Evolutionary conservation across 2,329 filamentous ascomycete species (phyloP).

Genomic region (Akanthomyces uredinophilus): DNA sequence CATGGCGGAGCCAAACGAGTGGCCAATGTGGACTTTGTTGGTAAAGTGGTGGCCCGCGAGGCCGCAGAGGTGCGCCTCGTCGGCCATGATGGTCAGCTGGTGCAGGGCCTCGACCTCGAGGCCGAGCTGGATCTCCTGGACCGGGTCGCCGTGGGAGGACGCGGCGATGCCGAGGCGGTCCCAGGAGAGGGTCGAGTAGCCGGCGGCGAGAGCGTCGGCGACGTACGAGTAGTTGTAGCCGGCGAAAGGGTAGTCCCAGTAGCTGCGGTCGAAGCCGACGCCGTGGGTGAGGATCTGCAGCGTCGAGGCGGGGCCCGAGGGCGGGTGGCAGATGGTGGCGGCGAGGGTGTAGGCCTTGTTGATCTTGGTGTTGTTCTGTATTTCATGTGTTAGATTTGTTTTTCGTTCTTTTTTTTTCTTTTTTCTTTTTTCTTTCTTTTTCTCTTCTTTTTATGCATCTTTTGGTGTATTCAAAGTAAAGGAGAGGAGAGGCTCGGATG

Average conservation of each 20-base stretch:
- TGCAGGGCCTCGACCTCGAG: constrained; percentile 55
- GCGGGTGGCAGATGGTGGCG: constrained; percentile 57
- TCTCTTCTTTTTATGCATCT: too few species aligned
- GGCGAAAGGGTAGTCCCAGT: constrained; percentile 57
- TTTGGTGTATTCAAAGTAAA: too few species aligned
- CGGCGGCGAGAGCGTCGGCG: constrained; percentile 47
- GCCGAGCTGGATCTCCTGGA: constrained; percentile 54
- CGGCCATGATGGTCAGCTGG: constrained; percentile 46
- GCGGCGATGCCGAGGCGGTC: constrained; percentile 58
- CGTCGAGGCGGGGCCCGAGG: constrained; percentile 33
- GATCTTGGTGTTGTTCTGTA: constrained; percentile 41
- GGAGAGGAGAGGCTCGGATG: too few species aligned
- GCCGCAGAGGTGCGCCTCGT: constrained; percentile 38
- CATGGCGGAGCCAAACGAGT: constrained; percentile 58
- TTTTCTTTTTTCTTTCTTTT: too few species aligned
- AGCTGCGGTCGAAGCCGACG: constrained; percentile 40
- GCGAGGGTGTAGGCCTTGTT: constrained; percentile 52
- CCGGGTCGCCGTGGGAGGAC: constrained; percentile 53
- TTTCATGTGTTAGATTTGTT: neutral
- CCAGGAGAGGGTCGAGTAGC: constrained; percentile 55
- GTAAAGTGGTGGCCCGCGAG: constrained; percentile 30
- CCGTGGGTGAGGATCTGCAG: constrained; percentile 40
- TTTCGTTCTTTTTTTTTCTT: too few species aligned
- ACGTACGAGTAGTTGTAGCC: constrained; percentile 60
- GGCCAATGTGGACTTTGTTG: constrained; percentile 55